Evolutionary conservation across 768 basidiomycete species (phyloP).

Genomic region (Grammothele lineata): DNA sequence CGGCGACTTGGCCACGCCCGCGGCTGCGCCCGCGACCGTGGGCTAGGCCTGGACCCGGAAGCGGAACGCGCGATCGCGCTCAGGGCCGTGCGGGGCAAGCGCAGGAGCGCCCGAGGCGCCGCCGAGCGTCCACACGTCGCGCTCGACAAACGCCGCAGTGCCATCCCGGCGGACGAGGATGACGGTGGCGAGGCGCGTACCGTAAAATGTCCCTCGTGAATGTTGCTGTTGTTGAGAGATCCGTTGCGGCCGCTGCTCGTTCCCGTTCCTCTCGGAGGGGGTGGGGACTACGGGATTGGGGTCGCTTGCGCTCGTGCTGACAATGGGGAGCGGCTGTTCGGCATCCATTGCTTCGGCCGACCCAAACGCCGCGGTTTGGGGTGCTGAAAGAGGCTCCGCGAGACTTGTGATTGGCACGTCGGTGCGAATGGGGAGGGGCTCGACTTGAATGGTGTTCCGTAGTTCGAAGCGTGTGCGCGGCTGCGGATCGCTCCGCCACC

Average conservation of each 20-base stretch:
- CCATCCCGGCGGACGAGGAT: conserved; percentile 61
- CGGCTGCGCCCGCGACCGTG: too few relatives aligned
- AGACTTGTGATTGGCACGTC: too few relatives aligned
- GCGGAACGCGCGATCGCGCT: conserved; percentile 19
- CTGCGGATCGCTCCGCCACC: conserved; percentile 24
- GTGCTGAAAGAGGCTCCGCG: too few relatives aligned
- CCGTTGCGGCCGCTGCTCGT: too few relatives aligned
- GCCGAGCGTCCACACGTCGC: conserved; percentile 58
- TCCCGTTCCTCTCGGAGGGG: too few relatives aligned
- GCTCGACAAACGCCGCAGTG: conserved; percentile 61
- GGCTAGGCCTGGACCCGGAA: too few relatives aligned
- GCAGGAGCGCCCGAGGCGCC: conserved; percentile 27
- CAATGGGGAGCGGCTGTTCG: not conserved
- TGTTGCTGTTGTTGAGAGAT: too few relatives aligned
- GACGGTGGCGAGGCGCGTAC: conserved; percentile 71
- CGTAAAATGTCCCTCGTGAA: conserved; percentile 47
- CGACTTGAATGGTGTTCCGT: conserved; percentile 59
- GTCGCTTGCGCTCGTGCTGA: too few relatives aligned
- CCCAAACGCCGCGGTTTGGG: too few relatives aligned
- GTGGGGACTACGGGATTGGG: too few relatives aligned
- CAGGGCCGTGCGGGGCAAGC: conserved; percentile 9
- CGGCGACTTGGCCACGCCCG: too few relatives aligned
- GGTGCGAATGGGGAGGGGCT: conserved; percentile 49
- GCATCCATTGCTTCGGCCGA: conserved; percentile 1
- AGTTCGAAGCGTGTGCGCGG: conserved; percentile 49